Conservation (phyloP, 1,284 basidiomycete genomes). For the Mycena citricolor region DNA sequence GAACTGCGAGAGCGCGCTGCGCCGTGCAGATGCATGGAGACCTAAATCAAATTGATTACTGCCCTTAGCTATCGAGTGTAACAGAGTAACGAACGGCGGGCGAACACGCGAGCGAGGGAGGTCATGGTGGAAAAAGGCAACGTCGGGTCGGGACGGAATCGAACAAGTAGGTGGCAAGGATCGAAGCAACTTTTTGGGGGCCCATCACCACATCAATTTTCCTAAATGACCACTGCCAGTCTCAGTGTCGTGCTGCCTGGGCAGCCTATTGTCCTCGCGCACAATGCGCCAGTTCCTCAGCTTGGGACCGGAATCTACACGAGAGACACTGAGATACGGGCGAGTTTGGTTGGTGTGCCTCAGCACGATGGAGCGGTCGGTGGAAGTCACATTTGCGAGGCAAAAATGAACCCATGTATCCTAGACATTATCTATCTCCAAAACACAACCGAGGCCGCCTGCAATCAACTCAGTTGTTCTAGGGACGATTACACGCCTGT, state of each 20-base stretch:
- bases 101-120: constrained; percentile 64
- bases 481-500: constrained; percentile 82
- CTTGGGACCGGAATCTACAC: constrained; percentile 72
- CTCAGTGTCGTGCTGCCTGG: constrained; percentile 72
- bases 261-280: constrained; percentile 69
- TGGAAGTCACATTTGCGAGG: too few relatives aligned
- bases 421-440: constrained; percentile 63
- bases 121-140: constrained; percentile 44
- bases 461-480: constrained; percentile 72
- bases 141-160: neutral
- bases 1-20: constrained; percentile 85
- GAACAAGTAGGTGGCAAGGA: neutral
- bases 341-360: constrained; percentile 72
- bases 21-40: constrained; percentile 77
- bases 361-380: constrained; percentile 67
- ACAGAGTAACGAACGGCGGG: constrained; percentile 54
- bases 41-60: constrained; percentile 49
- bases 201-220: too few relatives aligned
- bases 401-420: constrained; percentile 5
- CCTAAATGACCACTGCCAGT: constrained; percentile 25
- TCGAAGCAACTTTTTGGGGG: constrained; percentile 2
- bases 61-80: too few relatives aligned
- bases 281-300: constrained; percentile 55
- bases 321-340: constrained; percentile 64
- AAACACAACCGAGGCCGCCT: constrained; percentile 66